Evolutionary conservation across 192 early-diverging fungal genomes (phyloP).

Genomic region (Coemansia sp.): DNA sequence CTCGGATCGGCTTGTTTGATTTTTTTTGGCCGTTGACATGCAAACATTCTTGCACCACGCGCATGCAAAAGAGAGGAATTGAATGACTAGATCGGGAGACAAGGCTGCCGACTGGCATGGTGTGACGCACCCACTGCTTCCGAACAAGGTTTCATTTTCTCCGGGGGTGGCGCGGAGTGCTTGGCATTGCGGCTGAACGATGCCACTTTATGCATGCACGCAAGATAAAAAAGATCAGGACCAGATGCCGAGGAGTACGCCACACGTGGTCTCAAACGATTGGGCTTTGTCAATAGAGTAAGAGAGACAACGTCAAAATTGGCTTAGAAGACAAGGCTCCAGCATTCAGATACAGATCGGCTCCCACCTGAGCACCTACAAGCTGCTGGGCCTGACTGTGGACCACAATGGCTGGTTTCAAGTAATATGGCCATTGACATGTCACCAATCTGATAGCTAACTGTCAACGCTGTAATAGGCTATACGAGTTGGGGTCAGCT

Average conservation of each 20-base stretch:
- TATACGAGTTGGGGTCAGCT: background rate
- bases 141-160: background rate
- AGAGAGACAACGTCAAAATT: background rate
- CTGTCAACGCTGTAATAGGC: background rate
- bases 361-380: background rate
- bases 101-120: background rate
- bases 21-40: background rate
- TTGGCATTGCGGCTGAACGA: conserved; percentile 8
- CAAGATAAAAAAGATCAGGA: background rate
- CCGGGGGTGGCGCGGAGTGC: conserved; percentile 1
- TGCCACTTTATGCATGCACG: conserved; percentile 5
- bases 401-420: background rate
- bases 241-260: conserved; percentile 1
- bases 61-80: background rate
- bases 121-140: background rate
- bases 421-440: background rate
- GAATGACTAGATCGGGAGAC: background rate
- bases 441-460: background rate
- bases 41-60: background rate
- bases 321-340: background rate
- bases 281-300: background rate
- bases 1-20: conserved; percentile 5
- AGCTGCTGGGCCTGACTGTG: background rate
- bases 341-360: background rate
- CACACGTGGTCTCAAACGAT: background rate